These are phyloP conservation scores for Colletotrichum endophyticum DNA, from an alignment of 2,329 filamentous ascomycete genomes.

Conservation along the genomic window DNA sequence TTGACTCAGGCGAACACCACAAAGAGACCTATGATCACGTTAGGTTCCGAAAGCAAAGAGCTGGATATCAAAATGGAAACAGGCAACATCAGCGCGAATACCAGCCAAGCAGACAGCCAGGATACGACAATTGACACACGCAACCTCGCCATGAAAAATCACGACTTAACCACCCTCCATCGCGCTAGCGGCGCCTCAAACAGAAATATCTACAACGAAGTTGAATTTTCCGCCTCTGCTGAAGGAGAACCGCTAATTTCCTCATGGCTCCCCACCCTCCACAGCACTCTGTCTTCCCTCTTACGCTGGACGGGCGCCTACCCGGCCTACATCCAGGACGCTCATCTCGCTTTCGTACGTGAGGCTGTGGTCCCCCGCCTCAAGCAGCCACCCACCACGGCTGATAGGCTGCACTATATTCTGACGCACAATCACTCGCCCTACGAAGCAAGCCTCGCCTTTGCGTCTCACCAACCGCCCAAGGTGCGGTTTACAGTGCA, in stretches of 20 bases:
- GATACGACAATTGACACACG: neutral
- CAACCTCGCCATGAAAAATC: neutral
- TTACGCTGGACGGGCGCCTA: conserved; percentile 3
- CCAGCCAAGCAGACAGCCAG: neutral
- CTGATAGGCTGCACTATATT: neutral
- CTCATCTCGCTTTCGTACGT: conserved; percentile 1
- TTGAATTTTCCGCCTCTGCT: neutral
- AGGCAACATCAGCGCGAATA: neutral
- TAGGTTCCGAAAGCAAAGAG: neutral
- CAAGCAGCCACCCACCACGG: neutral
- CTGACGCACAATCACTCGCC: neutral
- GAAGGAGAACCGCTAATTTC: neutral
- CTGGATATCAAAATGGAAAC: neutral
- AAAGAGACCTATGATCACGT: neutral
- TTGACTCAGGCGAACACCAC: neutral
- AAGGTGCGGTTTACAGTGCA: conserved; percentile 8
- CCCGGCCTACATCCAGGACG: neutral
- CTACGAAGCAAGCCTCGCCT: conserved; percentile 6
- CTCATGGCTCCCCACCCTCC: neutral
- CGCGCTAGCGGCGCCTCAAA: neutral
- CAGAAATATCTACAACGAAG: neutral
- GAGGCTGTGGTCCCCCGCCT: neutral
- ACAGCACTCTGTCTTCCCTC: neutral
- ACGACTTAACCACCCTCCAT: neutral
- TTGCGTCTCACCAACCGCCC: neutral